phyloP scores from a whole-genome alignment of 352 stramenopile species.

The Pythium rishiriense region DNA sequence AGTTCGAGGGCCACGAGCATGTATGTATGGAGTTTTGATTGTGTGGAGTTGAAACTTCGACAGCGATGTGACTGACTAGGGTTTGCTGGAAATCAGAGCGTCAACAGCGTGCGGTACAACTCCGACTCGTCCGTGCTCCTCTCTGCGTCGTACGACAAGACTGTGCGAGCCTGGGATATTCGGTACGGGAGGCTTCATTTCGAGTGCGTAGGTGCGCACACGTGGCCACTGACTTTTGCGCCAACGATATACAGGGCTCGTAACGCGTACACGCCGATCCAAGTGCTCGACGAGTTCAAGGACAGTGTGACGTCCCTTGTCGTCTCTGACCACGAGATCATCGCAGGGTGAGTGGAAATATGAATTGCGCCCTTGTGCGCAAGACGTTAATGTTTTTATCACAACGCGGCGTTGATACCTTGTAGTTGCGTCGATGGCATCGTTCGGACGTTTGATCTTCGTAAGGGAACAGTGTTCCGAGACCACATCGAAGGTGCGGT shows the following conservation, averaged over 20 bases:
- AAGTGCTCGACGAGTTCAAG: constrained; percentile 86
- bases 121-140: constrained; percentile 77
- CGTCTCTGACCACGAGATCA: constrained; percentile 75
- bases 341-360: constrained; percentile 67
- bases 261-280: constrained; percentile 77
- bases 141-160: constrained; percentile 89
- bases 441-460: constrained; percentile 85
- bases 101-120: constrained; percentile 88
- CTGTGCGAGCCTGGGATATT: constrained; percentile 76
- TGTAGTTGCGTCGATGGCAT: constrained; percentile 78
- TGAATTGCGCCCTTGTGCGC: no score
- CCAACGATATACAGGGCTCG: constrained; percentile 42
- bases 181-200: constrained; percentile 28
- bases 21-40: constrained; percentile 29
- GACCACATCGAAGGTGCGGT: constrained; percentile 75
- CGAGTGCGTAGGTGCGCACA: no score
- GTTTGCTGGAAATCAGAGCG: constrained; percentile 46
- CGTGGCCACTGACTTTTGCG: neutral
- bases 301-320: constrained; percentile 88
- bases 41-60: neutral
- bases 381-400: no score
- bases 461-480: constrained; percentile 58
- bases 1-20: constrained; percentile 82
- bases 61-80: neutral
- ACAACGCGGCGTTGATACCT: no score